phyloP scores from a whole-genome alignment of 345 rosid species.

The Anastatica hierochuntica region DNA sequence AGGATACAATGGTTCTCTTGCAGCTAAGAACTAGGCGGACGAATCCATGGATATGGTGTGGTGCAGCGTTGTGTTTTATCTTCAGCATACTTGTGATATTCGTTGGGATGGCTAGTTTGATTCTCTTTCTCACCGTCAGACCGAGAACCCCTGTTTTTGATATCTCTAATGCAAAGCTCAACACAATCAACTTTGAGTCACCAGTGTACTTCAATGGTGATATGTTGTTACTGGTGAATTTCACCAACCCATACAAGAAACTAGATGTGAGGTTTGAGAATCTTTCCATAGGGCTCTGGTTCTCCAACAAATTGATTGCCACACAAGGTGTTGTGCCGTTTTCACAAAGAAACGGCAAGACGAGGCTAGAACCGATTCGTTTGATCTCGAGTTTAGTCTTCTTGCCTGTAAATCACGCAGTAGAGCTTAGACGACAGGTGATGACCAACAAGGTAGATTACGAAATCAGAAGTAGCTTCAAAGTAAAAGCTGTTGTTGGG shows the following conservation, averaged over 20 bases:
- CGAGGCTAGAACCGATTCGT: constrained; percentile 31
- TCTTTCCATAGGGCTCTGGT: constrained; percentile 52
- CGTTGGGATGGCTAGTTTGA: constrained; percentile 67
- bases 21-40: constrained; percentile 42
- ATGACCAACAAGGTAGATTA: constrained; percentile 47
- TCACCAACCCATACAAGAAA: constrained; percentile 73
- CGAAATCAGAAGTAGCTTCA: constrained; percentile 51
- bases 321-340: constrained; percentile 57
- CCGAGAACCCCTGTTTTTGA: constrained; percentile 71
- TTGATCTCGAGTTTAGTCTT: neutral
- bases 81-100: constrained; percentile 70
- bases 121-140: constrained; percentile 47
- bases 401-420: neutral
- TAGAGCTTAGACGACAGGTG: constrained; percentile 65
- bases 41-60: constrained; percentile 62
- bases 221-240: constrained; percentile 27
- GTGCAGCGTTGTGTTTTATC: constrained; percentile 58
- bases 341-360: constrained; percentile 42
- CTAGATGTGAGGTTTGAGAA: constrained; percentile 54
- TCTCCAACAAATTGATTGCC: constrained; percentile 45
- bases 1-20: constrained; percentile 13
- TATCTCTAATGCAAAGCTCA: constrained; percentile 61
- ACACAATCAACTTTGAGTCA: constrained; percentile 62
- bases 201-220: constrained; percentile 77
- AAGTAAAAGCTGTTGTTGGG: constrained; percentile 63